Base-by-base conservation (phyloP, 768 basidiomycete species). In the Solioccasus polychromus region DNA sequence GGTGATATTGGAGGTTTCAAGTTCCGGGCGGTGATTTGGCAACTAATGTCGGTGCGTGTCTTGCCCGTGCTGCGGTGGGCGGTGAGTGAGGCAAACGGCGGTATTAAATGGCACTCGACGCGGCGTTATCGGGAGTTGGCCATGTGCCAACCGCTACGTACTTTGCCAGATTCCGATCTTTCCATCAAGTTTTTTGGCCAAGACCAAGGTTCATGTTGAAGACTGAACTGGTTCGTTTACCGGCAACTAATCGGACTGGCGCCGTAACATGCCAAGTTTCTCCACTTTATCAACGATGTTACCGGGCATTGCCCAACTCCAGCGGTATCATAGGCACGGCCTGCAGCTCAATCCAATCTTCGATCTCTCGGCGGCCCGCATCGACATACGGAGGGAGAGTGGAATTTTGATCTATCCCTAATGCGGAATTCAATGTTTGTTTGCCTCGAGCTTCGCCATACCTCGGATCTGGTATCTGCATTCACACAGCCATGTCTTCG, bases 231-330 rank as follows among this genome's bases (percentile, higher is more conserved):
- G 51, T n/a, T n/a, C n/a, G n/a, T n/a, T n/a, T n/a, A n/a, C n/a
- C n/a, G n/a, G n/a, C n/a, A n/a, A n/a, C n/a, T n/a, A n/a, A n/a
- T n/a, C n/a, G n/a, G n/a, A n/a, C n/a, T n/a, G n/a, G n/a, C n/a
- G n/a, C n/a, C n/a, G n/a, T n/a, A n/a, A n/a, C n/a, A n/a, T n/a
- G n/a, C n/a, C n/a, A n/a, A n/a, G n/a, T 48, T 38, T 4, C 37
- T 37, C 53, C 54, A 35, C 42, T 15, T 37, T 45, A 26, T 55
- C 34, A 23, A 35, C 34, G n/a, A n/a, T 20, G 39, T 44, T 35
- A 29, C 25, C 17, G 37, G 19, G 40, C 40, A 31, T 30, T 40
- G 46, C 45, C 45, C n/a, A 17, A 9, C 19, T 38, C 34, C 9
- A 34, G 30, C 32, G 26, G 44, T 31, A 24, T 46, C 40, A 28